Evolutionary conservation across 441 rosid genomes (phyloP).

Genomic region (Croton setiger): DNA sequence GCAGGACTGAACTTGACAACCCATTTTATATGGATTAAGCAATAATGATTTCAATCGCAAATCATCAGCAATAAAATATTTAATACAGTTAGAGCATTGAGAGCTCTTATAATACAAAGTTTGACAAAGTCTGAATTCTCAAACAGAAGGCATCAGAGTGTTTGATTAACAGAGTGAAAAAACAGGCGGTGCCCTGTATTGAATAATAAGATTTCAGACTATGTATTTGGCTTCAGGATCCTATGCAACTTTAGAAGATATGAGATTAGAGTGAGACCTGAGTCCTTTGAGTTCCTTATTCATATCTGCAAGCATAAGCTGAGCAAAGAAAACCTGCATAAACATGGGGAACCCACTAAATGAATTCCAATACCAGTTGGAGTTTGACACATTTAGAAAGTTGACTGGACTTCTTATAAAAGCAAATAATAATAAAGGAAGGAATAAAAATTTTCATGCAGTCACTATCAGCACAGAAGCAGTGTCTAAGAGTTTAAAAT

Average conservation of each 20-base stretch:
- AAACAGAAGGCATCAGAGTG: not conserved
- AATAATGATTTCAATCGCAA: not conserved
- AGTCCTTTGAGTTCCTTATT: conserved; percentile 94
- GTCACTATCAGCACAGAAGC: conserved; percentile 13
- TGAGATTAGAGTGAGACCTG: conserved; percentile 46
- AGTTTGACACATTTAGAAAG: not conserved
- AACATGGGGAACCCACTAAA: conserved; percentile 24
- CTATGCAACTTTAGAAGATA: not conserved
- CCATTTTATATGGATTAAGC: not conserved
- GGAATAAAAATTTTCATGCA: not conserved
- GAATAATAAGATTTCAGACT: not conserved
- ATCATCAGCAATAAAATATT: not conserved
- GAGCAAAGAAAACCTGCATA: conserved; percentile 94
- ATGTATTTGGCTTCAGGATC: not conserved
- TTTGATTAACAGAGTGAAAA: not conserved
- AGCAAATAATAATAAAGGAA: conserved; percentile 4
- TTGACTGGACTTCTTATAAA: conserved; percentile 3
- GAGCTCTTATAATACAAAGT: conserved; percentile 1
- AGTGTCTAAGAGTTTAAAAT: conserved; percentile 18
- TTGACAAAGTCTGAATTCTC: not conserved
- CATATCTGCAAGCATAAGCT: conserved; percentile 91
- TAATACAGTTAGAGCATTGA: not conserved
- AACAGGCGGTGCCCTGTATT: not conserved
- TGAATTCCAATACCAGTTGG: conserved; percentile 19
- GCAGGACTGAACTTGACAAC: too few relatives aligned